Evolutionary conservation across 805 yeast species (phyloP), one percentile per base, ranked within the genome.

Genomic region (Starmerella powellii): DNA sequence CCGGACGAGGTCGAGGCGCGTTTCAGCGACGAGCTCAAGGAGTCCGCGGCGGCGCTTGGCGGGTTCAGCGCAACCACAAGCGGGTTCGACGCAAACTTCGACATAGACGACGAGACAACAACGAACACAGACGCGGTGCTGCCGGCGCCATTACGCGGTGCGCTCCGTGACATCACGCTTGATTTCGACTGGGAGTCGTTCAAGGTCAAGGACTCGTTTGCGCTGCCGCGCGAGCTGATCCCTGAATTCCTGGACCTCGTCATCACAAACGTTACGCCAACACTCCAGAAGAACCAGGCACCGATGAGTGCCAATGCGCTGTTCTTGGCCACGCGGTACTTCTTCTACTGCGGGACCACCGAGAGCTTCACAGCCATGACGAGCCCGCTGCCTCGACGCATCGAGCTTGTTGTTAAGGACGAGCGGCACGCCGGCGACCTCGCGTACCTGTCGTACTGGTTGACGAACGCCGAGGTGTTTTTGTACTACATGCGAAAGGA

Each of bases 401-500:
- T 66, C 35, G 47, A 54, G 30, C 49, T 57, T 6, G 56, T 51
- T 2, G 54, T 59, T n/a, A 54, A 55, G 31, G 53, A 54, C n/a
- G 59, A 59, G 36, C 50, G 48, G 17, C 38, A 32, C 12, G 11
- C 23, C 6, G 56, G 57, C 15, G 71, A 67, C 41, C 53, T 66
- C 45, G 63, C 66, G n/a, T 60, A 51, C 40, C 37, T 63, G 47
- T 79, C 94, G 38, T 88, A 85, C 58, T 91, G 97, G 97, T 71
- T 91, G 29, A 77, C 94, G 4, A 79, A 81, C 20, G 58, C 81
- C 34, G 81, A 82, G 45, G 77, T 82, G 50, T 63, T 88, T 38
- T 78, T 80, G 54, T 88, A 80, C 59, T 88, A 84, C 60, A 56
- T 88, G 27, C 65, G 74, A 33, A 75, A 81, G 47, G 91, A 80